Percentiles rank a stretch among this genome's conserved stretches.
Conservation (phyloP, 2,329 filamentous ascomycete genomes). For the Ascochyta pisi region DNA sequence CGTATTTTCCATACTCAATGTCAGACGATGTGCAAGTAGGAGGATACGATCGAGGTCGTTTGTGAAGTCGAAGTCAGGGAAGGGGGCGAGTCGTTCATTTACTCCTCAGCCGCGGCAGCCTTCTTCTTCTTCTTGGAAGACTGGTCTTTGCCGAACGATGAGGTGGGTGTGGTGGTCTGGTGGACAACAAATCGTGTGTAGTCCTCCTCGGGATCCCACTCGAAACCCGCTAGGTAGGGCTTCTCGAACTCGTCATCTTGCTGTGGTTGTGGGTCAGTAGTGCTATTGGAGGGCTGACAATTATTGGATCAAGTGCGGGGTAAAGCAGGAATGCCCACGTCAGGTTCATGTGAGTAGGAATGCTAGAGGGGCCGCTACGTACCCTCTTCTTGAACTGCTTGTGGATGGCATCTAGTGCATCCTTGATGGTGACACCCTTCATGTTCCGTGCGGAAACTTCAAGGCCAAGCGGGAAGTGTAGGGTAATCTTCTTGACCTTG, state of each 20-base stretch:
- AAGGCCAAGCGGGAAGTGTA: conserved; percentile 87
- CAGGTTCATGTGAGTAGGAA: not conserved
- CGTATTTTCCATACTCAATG: conserved; percentile 30
- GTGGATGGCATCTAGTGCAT: conserved; percentile 92
- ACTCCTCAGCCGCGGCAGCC: conserved; percentile 41
- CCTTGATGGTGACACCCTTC: conserved; percentile 96
- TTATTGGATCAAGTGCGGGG: conserved; percentile 7
- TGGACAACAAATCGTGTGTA: conserved; percentile 89
- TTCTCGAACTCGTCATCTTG: conserved; percentile 88
- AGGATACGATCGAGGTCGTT: conserved; percentile 29
- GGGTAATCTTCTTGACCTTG: conserved; percentile 90
- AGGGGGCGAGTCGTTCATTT: conserved; percentile 49
- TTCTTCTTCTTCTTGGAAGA: conserved; percentile 51
- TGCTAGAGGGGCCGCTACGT: conserved; percentile 43
- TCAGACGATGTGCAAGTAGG: conserved; percentile 31
- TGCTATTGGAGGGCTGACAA: not conserved
- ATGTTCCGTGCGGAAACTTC: conserved; percentile 89
- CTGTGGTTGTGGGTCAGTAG: conserved; percentile 56
- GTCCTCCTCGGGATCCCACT: conserved; percentile 93
- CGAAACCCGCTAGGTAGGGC: conserved; percentile 90
- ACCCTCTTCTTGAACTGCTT: conserved; percentile 98
- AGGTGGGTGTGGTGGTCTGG: conserved; percentile 69
- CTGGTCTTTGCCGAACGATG: conserved; percentile 52
- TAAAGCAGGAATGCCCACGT: conserved; percentile 3
- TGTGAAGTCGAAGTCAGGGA: conserved; percentile 42